Conservation (phyloP, 306 rosid genomes). For the Quercus variabilis region DNA sequence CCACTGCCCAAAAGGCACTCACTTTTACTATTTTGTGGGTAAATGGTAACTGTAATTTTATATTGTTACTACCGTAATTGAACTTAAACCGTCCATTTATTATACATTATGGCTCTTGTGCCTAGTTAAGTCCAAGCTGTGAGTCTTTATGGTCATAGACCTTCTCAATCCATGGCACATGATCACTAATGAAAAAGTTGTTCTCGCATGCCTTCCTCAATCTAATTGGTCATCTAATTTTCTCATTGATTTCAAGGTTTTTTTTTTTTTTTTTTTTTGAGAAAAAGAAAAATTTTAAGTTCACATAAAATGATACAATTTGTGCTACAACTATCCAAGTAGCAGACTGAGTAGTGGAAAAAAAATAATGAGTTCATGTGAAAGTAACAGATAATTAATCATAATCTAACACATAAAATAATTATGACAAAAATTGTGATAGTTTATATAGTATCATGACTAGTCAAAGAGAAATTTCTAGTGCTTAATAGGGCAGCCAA, state of each 20-base stretch:
- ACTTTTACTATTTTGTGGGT: slow-evolving; percentile 18
- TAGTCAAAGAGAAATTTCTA: not conserved
- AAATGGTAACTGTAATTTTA: slow-evolving; percentile 19
- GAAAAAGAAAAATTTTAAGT: too few species aligned
- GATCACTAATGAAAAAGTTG: not conserved
- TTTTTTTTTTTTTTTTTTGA: not conserved
- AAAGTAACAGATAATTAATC: too few species aligned
- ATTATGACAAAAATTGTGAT: accelerated
- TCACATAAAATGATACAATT: too few species aligned
- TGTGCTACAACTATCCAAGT: accelerated
- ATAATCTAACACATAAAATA: too few species aligned
- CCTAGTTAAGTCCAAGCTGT: not conserved
- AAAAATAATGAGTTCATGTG: accelerated
- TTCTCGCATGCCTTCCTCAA: slow-evolving; percentile 1
- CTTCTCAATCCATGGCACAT: not conserved
- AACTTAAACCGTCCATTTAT: not conserved
- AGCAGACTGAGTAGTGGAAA: accelerated
- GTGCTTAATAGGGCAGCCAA: too few species aligned
- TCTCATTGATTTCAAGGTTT: not conserved
- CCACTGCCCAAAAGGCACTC: not conserved
- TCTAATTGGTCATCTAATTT: not conserved
- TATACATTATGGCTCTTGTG: not conserved
- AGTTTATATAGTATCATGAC: accelerated
- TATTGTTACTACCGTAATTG: not conserved
- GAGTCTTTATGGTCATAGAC: not conserved